These are phyloP conservation scores for Boletus reticuloceps DNA, from an alignment of 768 basidiomycete species.

Conservation along the genomic window DNA sequence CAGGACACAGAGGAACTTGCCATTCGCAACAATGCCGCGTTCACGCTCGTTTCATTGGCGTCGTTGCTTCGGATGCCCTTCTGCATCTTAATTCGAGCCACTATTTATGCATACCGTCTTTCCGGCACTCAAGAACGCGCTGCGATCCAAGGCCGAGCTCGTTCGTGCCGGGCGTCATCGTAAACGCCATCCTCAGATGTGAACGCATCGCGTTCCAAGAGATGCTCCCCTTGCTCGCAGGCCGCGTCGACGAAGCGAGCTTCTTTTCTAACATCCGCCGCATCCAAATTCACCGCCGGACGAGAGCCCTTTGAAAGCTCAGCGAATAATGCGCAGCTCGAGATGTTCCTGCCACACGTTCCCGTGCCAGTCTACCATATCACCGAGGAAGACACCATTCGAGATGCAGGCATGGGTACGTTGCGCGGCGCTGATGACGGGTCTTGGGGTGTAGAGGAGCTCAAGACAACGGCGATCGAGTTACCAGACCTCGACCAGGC, in stretches of 20 bases:
- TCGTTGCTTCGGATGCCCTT: no score
- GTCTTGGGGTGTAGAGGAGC: no score
- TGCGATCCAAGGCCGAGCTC: conserved; percentile 81
- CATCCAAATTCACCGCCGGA: conserved; percentile 87
- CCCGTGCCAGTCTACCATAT: no score
- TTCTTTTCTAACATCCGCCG: conserved; percentile 97
- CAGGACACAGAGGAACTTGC: no score
- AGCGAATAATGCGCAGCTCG: conserved; percentile 57
- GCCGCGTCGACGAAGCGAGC: conserved; percentile 89
- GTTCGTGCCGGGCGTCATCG: conserved; percentile 78
- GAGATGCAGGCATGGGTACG: no score
- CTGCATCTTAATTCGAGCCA: no score
- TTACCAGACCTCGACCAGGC: conserved; percentile 34
- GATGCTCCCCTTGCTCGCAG: conserved; percentile 76
- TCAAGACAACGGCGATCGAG: no score
- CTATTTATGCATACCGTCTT: conserved; percentile 42
- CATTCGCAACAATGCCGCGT: no score
- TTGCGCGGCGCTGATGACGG: no score
- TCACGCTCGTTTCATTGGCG: no score
- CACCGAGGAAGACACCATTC: no score
- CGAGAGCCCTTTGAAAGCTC: conserved; percentile 79
- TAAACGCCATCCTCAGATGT: conserved; percentile 68
- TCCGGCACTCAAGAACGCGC: conserved; percentile 75
- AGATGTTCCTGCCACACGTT: no score
- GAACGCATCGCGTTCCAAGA: conserved; percentile 64